phyloP scores from a whole-genome alignment of 2,329 filamentous ascomycete genomes.

The Coniochaeta sp. region DNA sequence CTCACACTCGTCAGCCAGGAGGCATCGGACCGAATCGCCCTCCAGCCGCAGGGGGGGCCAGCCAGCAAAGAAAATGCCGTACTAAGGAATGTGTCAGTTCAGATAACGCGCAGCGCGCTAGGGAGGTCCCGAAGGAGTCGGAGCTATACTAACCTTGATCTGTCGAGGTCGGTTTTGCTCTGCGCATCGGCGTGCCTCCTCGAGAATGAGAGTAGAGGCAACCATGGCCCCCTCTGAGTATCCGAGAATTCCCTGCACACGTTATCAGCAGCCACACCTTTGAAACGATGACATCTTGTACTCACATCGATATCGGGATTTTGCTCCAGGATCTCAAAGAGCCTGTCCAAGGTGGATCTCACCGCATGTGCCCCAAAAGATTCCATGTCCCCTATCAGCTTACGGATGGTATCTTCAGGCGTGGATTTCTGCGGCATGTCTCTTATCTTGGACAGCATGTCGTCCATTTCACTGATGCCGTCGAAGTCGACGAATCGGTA shows the following conservation, averaged over 20 bases:
- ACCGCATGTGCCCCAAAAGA: neutral
- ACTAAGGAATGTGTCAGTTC: neutral
- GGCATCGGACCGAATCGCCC: slow-evolving; percentile 17
- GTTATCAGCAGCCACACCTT: slow-evolving; percentile 6
- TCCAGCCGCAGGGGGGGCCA: slow-evolving; percentile 30
- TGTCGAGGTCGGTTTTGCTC: slow-evolving; percentile 22
- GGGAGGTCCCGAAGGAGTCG: neutral
- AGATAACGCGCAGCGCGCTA: slow-evolving; percentile 6
- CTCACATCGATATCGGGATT: slow-evolving; percentile 10
- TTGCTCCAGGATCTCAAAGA: slow-evolving; percentile 6
- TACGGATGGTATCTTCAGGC: neutral
- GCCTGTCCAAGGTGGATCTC: neutral
- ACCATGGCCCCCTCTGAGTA: slow-evolving; percentile 6
- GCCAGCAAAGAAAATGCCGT: slow-evolving; percentile 36
- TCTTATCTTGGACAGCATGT: neutral
- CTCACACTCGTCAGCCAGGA: slow-evolving; percentile 30
- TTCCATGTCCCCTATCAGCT: neutral
- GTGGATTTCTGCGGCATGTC: neutral
- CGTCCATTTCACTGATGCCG: neutral
- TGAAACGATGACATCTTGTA: neutral
- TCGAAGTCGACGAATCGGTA: neutral
- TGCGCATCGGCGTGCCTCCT: slow-evolving; percentile 10
- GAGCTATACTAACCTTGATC: slow-evolving; percentile 26
- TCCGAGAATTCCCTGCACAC: slow-evolving; percentile 5
- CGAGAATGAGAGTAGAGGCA: slow-evolving; percentile 1